phyloP scores from a whole-genome alignment of 495 filamentous ascomycete genomes.

The Mycothermus thermophilus region DNA sequence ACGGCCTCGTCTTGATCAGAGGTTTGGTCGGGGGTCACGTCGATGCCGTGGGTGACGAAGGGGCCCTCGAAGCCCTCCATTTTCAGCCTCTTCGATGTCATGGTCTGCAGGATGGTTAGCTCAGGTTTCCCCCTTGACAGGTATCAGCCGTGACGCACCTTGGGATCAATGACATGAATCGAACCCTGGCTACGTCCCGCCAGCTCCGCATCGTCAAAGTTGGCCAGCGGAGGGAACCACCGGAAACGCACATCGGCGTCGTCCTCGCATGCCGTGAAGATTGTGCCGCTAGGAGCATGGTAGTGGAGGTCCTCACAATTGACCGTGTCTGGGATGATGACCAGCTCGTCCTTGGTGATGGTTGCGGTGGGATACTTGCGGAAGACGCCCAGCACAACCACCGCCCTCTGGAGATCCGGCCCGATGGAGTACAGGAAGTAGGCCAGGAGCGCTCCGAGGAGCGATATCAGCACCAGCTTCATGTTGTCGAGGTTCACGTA shows the following conservation, averaged over 20 bases:
- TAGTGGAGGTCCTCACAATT: conserved; percentile 50
- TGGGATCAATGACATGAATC: conserved; percentile 42
- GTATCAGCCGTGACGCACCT: conserved; percentile 16
- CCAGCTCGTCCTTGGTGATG: conserved; percentile 6
- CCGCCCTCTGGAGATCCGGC: conserved; percentile 2
- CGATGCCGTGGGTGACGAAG: conserved; percentile 49
- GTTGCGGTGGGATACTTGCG: conserved; percentile 10
- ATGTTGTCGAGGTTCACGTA: too few species aligned
- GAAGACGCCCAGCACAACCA: conserved; percentile 14
- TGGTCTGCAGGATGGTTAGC: conserved; percentile 25
- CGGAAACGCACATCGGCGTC: conserved; percentile 27
- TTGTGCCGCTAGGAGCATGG: conserved; percentile 30
- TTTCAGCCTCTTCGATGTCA: conserved; percentile 31
- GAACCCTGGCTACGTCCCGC: conserved; percentile 24
- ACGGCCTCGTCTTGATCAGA: conserved; percentile 31
- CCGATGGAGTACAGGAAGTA: conserved; percentile 8
- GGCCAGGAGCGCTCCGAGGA: conserved; percentile 11
- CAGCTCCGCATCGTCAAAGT: conserved; percentile 24
- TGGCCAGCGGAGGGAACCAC: conserved; percentile 43
- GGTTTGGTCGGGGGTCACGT: conserved; percentile 36
- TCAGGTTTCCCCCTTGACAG: background rate
- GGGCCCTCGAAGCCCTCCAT: conserved; percentile 40
- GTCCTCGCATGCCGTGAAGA: conserved; percentile 47
- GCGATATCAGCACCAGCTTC: conserved; percentile 8
- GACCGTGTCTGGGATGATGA: conserved; percentile 37